These are phyloP conservation scores for Aspergillus quadrilineatus DNA, from an alignment of 2,329 filamentous ascomycete genomes.

Conservation along the genomic window DNA sequence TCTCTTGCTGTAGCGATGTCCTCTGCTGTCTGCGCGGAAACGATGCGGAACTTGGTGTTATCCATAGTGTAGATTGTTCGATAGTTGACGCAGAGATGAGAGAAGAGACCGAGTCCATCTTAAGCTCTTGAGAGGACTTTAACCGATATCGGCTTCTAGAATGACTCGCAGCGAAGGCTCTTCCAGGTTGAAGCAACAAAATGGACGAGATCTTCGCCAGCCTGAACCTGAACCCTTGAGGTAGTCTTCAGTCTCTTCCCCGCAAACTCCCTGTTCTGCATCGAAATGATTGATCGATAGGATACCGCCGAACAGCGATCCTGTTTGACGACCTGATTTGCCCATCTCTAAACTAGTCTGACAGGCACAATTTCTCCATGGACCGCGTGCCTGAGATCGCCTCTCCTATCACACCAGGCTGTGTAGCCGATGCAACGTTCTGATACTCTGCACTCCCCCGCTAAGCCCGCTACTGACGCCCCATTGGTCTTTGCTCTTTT, in stretches of 20 bases:
- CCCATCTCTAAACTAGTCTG: not conserved
- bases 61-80: not conserved
- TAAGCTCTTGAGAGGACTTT: too few species aligned
- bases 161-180: too few species aligned
- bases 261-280: not conserved
- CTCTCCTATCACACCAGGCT: constrained; percentile 9
- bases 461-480: not conserved
- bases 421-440: constrained; percentile 20
- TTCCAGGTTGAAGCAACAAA: too few species aligned
- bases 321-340: not conserved
- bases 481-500: constrained; percentile 17
- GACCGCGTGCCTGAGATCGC: not conserved
- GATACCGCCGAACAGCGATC: not conserved
- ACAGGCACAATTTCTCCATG: constrained; percentile 10
- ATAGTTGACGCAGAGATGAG: not conserved
- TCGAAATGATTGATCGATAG: not conserved
- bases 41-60: constrained; percentile 24
- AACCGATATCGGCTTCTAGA: too few species aligned
- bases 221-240: not conserved
- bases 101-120: not conserved
- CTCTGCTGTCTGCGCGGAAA: constrained; percentile 38
- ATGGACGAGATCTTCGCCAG: not conserved
- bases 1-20: constrained; percentile 45
- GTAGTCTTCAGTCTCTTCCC: not conserved
- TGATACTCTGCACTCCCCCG: constrained; percentile 16